Evolutionary conservation across 345 rosid species (phyloP).

Genomic region (Syzygium aromaticum): DNA sequence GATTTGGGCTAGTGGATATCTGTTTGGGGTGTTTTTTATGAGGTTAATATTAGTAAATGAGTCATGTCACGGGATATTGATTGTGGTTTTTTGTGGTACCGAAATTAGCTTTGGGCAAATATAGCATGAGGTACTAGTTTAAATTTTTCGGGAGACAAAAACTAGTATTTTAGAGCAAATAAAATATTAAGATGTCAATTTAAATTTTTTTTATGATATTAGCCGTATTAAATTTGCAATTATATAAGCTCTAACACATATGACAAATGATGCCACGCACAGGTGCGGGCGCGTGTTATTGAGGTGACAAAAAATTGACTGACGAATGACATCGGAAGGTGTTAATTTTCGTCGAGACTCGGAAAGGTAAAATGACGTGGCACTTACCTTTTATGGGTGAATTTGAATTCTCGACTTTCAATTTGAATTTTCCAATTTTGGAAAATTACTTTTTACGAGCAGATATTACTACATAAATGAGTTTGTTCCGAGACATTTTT

Average conservation of each 20-base stretch:
- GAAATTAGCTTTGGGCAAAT: neutral
- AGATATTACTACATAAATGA: too few species aligned
- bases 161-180: neutral
- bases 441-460: neutral
- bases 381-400: neutral
- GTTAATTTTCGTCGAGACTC: neutral
- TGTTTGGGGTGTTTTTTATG: rapidly evolving
- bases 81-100: neutral
- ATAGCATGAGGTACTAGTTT: rapidly evolving
- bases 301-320: neutral
- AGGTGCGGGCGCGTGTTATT: neutral
- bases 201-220: neutral
- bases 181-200: neutral
- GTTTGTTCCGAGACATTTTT: too few species aligned
- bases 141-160: rapidly evolving
- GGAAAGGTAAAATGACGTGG: neutral
- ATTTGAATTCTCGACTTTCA: neutral
- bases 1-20: neutral
- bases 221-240: too few species aligned
- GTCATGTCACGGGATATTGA: rapidly evolving
- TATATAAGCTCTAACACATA: too few species aligned
- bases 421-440: neutral
- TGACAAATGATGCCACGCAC: neutral
- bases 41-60: neutral
- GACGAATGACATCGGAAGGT: neutral